Percentiles rank a stretch among this genome's conserved stretches.
Evolutionary conservation across 129 eudicot genomes (phyloP).

Genomic region (Glebionis coronaria): DNA sequence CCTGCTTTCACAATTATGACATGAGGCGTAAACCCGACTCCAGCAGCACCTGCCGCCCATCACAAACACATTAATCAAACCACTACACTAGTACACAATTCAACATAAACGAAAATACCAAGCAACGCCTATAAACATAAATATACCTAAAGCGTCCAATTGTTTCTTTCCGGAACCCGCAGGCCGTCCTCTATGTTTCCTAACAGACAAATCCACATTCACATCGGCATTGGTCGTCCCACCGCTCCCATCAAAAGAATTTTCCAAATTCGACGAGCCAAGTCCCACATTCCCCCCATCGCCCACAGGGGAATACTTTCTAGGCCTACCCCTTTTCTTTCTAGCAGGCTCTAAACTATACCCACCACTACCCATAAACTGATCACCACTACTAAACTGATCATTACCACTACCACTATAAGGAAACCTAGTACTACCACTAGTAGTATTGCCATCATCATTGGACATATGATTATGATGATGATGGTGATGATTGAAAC

Average conservation of each 20-base stretch:
- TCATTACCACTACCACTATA: slow-evolving; percentile 41
- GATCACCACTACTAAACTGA: slow-evolving; percentile 33
- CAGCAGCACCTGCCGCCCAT: slow-evolving; percentile 61
- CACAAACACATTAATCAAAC: slow-evolving; percentile 3
- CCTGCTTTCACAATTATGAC: slow-evolving; percentile 74
- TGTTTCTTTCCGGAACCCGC: slow-evolving; percentile 81
- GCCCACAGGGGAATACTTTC: slow-evolving; percentile 63
- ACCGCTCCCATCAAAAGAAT: slow-evolving; percentile 38
- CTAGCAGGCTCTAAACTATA: slow-evolving; percentile 48
- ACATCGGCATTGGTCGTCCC: slow-evolving; percentile 13
- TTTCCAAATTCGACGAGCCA: slow-evolving; percentile 48
- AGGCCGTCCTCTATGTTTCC: slow-evolving; percentile 74
- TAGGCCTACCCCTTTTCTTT: slow-evolving; percentile 76
- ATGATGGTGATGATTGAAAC: slow-evolving; percentile 19
- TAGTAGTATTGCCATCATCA: too few species aligned
- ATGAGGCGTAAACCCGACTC: slow-evolving; percentile 93
- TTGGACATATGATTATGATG: slow-evolving; percentile 17
- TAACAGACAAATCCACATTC: slow-evolving; percentile 36
- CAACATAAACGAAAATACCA: background rate
- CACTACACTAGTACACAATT: background rate
- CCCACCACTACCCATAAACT: slow-evolving; percentile 40
- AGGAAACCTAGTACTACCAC: too few species aligned
- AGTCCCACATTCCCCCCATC: slow-evolving; percentile 62
- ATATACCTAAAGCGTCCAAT: slow-evolving; percentile 77
- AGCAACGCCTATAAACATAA: background rate